phyloP scores from a whole-genome alignment of 2,329 filamentous ascomycete species.

The Aspergillus texensis region DNA sequence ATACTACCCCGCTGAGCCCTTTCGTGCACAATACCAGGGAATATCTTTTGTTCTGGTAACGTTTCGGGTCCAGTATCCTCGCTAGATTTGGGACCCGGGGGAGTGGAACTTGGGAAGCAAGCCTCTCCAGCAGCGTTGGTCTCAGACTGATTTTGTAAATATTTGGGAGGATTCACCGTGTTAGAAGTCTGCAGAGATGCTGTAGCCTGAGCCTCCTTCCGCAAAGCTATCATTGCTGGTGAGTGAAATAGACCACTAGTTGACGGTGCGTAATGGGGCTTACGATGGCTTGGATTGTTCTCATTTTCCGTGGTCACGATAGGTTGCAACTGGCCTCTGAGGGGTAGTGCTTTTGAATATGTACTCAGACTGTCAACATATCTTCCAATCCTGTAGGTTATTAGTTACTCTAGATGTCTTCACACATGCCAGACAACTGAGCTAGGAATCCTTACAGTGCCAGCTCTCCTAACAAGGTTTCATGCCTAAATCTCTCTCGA shows the following conservation, averaged over 20 bases:
- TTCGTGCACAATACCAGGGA: constrained; percentile 47
- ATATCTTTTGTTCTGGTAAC: constrained; percentile 42
- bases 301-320: not conserved
- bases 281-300: not conserved
- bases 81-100: not conserved
- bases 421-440: not conserved
- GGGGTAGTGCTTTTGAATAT: not conserved
- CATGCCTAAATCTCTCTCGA: constrained; percentile 83
- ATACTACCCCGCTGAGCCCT: constrained; percentile 34
- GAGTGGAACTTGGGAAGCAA: not conserved
- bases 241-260: not conserved
- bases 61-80: constrained; percentile 17
- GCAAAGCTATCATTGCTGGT: not conserved
- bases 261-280: not conserved
- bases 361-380: not conserved
- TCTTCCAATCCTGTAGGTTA: constrained; percentile 1
- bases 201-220: not conserved
- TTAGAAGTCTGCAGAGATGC: not conserved
- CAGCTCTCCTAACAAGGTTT: constrained; percentile 81
- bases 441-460: constrained; percentile 64
- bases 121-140: not conserved
- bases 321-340: not conserved
- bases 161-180: not conserved
- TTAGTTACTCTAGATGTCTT: not conserved
- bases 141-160: not conserved